phyloP scores from a whole-genome alignment of 345 rosid species.

The Melaleuca quinquenervia region DNA sequence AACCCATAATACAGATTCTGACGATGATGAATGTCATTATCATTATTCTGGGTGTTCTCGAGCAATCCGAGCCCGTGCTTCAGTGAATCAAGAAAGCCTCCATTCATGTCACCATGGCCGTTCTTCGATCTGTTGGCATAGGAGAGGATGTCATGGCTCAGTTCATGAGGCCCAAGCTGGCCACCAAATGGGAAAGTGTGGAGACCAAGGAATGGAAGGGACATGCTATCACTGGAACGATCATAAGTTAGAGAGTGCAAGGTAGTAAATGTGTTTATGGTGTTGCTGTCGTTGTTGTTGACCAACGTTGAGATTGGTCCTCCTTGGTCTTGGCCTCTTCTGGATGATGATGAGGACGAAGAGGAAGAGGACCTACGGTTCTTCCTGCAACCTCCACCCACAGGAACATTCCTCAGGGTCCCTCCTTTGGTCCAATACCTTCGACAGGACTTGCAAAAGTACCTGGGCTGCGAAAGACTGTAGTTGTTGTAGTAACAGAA shows the following conservation, averaged over 20 bases:
- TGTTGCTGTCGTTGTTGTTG: background rate
- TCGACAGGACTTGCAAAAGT: constrained; percentile 92
- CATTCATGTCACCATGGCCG: background rate
- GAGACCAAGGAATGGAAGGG: background rate
- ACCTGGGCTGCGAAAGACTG: constrained; percentile 94
- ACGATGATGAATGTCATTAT: background rate
- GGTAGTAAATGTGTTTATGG: background rate
- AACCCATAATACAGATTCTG: constrained; percentile 36
- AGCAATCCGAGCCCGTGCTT: background rate
- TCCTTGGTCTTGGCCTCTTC: background rate
- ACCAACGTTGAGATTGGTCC: background rate
- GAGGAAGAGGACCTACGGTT: constrained; percentile 64
- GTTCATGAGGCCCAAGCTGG: background rate
- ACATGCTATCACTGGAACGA: background rate
- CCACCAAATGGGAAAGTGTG: background rate
- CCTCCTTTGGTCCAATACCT: constrained; percentile 99
- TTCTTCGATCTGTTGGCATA: background rate
- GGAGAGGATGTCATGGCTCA: background rate
- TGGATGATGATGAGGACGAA: constrained; percentile 5
- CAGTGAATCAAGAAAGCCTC: background rate
- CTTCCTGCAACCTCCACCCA: constrained; percentile 95
- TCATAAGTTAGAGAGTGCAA: background rate
- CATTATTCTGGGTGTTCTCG: background rate
- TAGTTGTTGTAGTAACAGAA: constrained; percentile 98
- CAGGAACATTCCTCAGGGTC: constrained; percentile 87